Conservation (phyloP, 1,284 basidiomycete species). For the Phellinidium pouzarii region DNA sequence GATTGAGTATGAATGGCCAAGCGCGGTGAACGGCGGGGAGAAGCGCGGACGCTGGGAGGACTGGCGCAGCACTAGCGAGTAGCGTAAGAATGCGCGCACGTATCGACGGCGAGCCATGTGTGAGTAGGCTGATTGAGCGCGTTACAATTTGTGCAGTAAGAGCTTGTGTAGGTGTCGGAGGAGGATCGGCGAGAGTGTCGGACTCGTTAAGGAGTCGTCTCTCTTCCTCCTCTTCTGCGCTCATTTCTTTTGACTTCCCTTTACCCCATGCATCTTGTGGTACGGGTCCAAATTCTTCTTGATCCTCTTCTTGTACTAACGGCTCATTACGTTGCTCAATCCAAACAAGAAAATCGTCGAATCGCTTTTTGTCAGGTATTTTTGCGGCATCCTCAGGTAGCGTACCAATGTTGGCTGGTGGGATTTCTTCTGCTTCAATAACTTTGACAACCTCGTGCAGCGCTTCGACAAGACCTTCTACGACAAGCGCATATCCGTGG, state of each 20-base stretch:
- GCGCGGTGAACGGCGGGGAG: slow-evolving; percentile 78
- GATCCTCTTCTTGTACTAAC: slow-evolving; percentile 30
- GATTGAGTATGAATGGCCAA: slow-evolving; percentile 86
- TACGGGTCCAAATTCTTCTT: slow-evolving; percentile 46
- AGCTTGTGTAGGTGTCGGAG: slow-evolving; percentile 63
- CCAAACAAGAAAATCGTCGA: slow-evolving; percentile 60
- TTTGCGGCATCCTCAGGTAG: slow-evolving; percentile 19
- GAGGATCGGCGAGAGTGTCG: slow-evolving; percentile 28
- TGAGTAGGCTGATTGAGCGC: slow-evolving; percentile 84
- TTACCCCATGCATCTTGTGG: slow-evolving; percentile 21
- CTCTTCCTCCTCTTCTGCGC: slow-evolving; percentile 25
- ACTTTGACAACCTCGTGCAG: slow-evolving; percentile 69
- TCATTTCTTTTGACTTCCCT: slow-evolving; percentile 20
- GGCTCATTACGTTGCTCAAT: slow-evolving; percentile 42
- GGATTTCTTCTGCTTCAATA: slow-evolving; percentile 47
- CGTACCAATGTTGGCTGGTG: slow-evolving; percentile 19
- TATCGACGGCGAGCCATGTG: slow-evolving; percentile 78
- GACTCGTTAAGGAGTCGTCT: not conserved
- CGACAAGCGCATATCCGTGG: slow-evolving; percentile 81
- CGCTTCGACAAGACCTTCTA: slow-evolving; percentile 85
- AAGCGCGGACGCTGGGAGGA: slow-evolving; percentile 63
- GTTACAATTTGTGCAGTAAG: slow-evolving; percentile 79
- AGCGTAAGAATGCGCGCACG: slow-evolving; percentile 76
- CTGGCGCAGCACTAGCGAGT: slow-evolving; percentile 63
- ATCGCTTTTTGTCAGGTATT: slow-evolving; percentile 22